These are phyloP conservation scores for Colletotrichum graminicola DNA, from an alignment of 2,329 filamentous ascomycete species.

Conservation along the genomic window DNA sequence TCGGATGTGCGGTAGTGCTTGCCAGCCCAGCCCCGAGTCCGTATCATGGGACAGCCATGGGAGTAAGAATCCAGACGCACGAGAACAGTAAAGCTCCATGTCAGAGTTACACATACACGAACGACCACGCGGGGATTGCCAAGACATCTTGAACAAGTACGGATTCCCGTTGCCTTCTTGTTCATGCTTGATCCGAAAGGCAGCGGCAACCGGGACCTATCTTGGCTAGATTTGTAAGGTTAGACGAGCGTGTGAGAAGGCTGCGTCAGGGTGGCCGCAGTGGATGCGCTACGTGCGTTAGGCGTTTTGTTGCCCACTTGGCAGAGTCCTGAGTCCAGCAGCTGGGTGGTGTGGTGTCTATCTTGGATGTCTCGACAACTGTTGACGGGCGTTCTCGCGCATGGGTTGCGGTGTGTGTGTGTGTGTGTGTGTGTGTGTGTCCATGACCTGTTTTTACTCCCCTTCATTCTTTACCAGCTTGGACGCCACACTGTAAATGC, in stretches of 20 bases:
- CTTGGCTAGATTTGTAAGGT: conserved; percentile 37
- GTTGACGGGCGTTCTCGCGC: conserved; percentile 22
- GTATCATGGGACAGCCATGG: conserved; percentile 13
- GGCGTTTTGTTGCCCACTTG: conserved; percentile 27
- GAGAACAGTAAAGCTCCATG: background rate
- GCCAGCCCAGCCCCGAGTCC: conserved; percentile 16
- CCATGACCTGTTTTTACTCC: conserved; percentile 5
- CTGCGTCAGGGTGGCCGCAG: conserved; percentile 38
- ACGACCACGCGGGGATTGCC: background rate
- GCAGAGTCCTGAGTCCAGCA: conserved; percentile 6
- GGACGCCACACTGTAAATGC: conserved; percentile 35
- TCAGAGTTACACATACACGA: background rate
- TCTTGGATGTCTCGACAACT: conserved; percentile 11
- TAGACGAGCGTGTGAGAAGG: conserved; percentile 34
- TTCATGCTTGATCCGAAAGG: conserved; percentile 8
- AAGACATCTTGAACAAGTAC: background rate
- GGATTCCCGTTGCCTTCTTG: background rate
- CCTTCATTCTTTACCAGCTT: background rate
- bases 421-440: background rate
- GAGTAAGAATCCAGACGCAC: background rate
- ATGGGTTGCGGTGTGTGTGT: background rate
- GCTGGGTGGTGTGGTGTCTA: background rate
- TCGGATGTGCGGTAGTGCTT: conserved; percentile 12
- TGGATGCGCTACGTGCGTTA: conserved; percentile 40
- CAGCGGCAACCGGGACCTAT: conserved; percentile 28